Evolutionary conservation across 1,284 basidiomycete species (phyloP).

Genomic region (Earliella scabrosa): DNA sequence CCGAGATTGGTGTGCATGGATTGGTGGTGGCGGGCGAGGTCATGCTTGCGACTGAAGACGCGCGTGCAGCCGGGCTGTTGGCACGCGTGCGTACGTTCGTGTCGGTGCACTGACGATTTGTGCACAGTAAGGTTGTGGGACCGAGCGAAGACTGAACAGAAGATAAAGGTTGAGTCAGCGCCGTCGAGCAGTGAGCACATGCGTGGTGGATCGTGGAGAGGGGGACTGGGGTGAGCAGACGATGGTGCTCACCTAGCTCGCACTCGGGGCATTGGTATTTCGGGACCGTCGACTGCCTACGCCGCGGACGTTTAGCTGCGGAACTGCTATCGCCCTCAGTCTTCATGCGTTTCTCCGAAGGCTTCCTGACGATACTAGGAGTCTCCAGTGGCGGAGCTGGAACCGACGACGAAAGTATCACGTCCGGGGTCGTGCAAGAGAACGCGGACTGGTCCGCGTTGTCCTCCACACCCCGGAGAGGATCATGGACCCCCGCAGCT

Average conservation of each 20-base stretch:
- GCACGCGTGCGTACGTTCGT: constrained; percentile 8
- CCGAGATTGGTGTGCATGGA: constrained; percentile 15
- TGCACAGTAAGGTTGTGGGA: constrained; percentile 18
- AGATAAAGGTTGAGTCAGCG: background rate
- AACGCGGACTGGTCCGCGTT: background rate
- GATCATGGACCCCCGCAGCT: background rate
- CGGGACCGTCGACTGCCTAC: constrained; percentile 9
- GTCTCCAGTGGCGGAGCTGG: background rate
- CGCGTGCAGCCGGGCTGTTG: background rate
- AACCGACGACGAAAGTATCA: background rate
- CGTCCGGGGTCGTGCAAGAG: background rate
- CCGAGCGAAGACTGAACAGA: constrained; percentile 8
- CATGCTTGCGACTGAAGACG: constrained; percentile 17
- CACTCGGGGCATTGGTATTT: background rate
- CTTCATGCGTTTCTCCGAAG: too few relatives aligned
- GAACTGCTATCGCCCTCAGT: background rate
- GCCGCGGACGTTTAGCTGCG: constrained; percentile 2
- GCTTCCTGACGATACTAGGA: background rate
- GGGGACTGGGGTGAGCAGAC: too few relatives aligned
- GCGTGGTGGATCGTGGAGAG: background rate
- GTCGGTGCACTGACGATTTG: constrained; percentile 8
- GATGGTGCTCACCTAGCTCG: background rate
- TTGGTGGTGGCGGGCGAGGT: constrained; percentile 11
- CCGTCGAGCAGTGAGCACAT: too few relatives aligned
- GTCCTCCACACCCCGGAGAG: background rate